Evolutionary conservation across 2,329 filamentous ascomycete species (phyloP).

Genomic region (Pseudogymnoascus sp.): DNA sequence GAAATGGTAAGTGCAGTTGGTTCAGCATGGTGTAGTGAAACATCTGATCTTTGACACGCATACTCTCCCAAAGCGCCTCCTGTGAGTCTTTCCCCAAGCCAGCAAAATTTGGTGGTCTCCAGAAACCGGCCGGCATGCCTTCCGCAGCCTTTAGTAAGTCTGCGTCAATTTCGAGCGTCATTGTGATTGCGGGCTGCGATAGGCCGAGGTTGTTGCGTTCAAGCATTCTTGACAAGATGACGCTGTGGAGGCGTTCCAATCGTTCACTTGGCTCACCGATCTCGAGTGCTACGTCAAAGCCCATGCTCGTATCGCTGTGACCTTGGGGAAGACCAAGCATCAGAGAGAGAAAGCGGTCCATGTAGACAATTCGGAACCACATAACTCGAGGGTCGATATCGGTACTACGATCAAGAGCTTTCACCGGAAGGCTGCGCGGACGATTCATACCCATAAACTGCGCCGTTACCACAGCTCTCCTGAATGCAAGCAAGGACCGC

Average conservation of each 20-base stretch:
- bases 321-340: conserved; percentile 41
- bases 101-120: conserved; percentile 27
- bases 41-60: conserved; percentile 31
- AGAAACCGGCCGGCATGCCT: conserved; percentile 31
- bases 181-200: background rate
- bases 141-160: conserved; percentile 28
- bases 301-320: conserved; percentile 35
- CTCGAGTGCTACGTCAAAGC: conserved; percentile 24
- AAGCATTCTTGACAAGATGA: conserved; percentile 32
- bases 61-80: conserved; percentile 26
- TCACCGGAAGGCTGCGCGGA: background rate
- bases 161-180: conserved; percentile 29
- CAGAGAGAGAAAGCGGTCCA: conserved; percentile 41
- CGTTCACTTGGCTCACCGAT: conserved; percentile 34
- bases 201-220: conserved; percentile 29
- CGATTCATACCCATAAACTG: conserved; percentile 37
- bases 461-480: conserved; percentile 34
- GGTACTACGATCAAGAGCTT: conserved; percentile 18
- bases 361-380: conserved; percentile 39
- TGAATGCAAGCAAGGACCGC: conserved; percentile 32
- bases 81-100: conserved; percentile 14
- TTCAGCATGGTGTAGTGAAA: conserved; percentile 34
- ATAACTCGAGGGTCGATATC: conserved; percentile 34
- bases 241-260: conserved; percentile 39
- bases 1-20: conserved; percentile 35